Evolutionary conservation across 176 grass and related monocot genomes (phyloP), one percentile per base, ranked within the genome.

Genomic region (Bolboschoenus planiculmis): DNA sequence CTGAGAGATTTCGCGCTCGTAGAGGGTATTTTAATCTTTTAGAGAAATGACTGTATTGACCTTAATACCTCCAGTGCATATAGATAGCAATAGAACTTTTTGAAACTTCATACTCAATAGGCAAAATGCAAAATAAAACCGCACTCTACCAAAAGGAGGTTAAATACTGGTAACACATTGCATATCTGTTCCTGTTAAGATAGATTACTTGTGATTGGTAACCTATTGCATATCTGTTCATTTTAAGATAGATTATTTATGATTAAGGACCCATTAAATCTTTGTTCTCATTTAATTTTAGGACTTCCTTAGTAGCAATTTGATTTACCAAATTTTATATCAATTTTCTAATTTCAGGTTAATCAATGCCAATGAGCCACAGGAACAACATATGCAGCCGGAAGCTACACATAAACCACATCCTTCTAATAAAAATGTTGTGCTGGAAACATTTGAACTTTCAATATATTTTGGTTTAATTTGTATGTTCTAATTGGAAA

Each of bases 1-100:
- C 94, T 46, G 89, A 93, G 83, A 97, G 91, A 47, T 85, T 88
- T 84, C 87, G 78, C 65, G 66, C 81, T 86, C 72, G 79, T 85
- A 85, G 89, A 93, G 78, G 85, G 94, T 97, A 91, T 77, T 29
- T 31, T 8, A 18, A 9, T 77, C 53, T 76, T 33, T 67, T n/a
- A 65, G 8, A 18, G 72, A 77, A 53, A 77, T 77, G 44, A 77
- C 46, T n/a, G n/a, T 43, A 33, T 77, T n/a, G 26, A 34, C 27
- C 72, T 53, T 73, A 46, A 26, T 46, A 46, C 4, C 58, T 4
- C 68, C 68, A 26, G 16, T 42, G 23, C 20, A 72, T 26, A 24
- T 44, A 46, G 21, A 72, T 44, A 44, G 67, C 40, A 73, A 27
- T 44, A 10, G 2, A 26, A 27, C 39, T 73, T 71, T 4, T n/a